phyloP scores from a whole-genome alignment of 805 yeast species.

The Schwanniomyces yamadae region DNA sequence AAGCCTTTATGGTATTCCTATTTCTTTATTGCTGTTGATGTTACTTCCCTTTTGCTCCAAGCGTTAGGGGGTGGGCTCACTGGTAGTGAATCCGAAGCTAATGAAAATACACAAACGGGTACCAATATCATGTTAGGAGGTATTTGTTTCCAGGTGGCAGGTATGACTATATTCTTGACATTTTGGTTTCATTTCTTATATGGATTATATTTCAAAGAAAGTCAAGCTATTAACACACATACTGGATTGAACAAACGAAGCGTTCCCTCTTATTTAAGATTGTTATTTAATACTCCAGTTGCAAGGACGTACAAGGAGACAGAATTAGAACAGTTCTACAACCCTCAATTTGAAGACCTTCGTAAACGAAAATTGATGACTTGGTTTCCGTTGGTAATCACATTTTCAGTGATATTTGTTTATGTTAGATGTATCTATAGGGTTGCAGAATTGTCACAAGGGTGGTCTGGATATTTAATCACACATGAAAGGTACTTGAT shows the following conservation, averaged over 20 bases:
- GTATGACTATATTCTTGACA: slow-evolving; percentile 36
- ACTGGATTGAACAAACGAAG: slow-evolving; percentile 18
- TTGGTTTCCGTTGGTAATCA: slow-evolving; percentile 35
- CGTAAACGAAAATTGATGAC: slow-evolving; percentile 25
- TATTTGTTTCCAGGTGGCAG: slow-evolving; percentile 35
- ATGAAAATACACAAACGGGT: slow-evolving; percentile 28
- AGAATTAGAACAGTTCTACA: slow-evolving; percentile 31
- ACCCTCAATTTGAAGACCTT: slow-evolving; percentile 22
- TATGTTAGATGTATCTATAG: slow-evolving; percentile 39
- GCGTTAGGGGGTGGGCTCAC: slow-evolving; percentile 42
- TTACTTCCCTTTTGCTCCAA: slow-evolving; percentile 36
- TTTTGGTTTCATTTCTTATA: slow-evolving; percentile 38
- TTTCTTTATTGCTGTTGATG: slow-evolving; percentile 38
- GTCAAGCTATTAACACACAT: slow-evolving; percentile 10
- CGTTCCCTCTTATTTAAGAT: slow-evolving; percentile 24
- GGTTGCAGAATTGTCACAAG: slow-evolving; percentile 40
- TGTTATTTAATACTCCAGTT: slow-evolving; percentile 26
- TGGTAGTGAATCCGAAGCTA: slow-evolving; percentile 24
- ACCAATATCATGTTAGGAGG: slow-evolving; percentile 39
- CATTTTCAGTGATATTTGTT: slow-evolving; percentile 29
- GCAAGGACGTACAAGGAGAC: slow-evolving; percentile 19
- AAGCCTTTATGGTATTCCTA: slow-evolving; percentile 46
- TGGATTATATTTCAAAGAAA: slow-evolving; percentile 27
- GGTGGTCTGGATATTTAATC: slow-evolving; percentile 37
- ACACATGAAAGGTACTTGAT: slow-evolving; percentile 36